phyloP scores from a whole-genome alignment of 179 eudicot genomes.

The Heliamphora pulchella region DNA sequence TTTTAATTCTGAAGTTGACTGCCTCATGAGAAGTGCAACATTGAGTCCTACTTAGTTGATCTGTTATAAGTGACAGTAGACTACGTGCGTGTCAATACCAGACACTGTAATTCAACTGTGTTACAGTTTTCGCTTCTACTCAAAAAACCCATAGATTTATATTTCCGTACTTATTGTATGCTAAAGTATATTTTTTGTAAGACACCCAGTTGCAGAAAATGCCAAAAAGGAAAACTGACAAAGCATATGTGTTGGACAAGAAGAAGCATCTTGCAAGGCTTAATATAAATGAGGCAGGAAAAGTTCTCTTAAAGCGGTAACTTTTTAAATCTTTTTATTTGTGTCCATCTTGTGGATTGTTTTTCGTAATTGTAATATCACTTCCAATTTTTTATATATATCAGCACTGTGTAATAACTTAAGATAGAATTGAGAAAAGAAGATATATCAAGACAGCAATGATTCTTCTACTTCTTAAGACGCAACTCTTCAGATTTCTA shows the following conservation, averaged over 20 bases:
- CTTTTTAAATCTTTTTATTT: not conserved
- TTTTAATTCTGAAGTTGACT: too few species aligned
- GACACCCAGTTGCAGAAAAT: constrained; percentile 98
- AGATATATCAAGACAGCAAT: too few species aligned
- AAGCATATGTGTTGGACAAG: constrained; percentile 83
- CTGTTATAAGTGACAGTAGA: not conserved
- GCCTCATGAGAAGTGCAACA: too few species aligned
- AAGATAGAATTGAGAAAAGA: too few species aligned
- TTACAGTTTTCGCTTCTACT: not conserved
- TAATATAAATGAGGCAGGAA: constrained; percentile 73
- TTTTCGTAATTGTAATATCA: not conserved
- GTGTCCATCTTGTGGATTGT: not conserved
- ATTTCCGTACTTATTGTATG: constrained; percentile 8
- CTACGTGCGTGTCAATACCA: not conserved
- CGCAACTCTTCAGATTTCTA: not conserved
- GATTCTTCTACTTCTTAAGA: too few species aligned
- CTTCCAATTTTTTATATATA: not conserved
- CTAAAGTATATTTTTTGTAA: constrained; percentile 49
- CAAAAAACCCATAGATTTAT: not conserved
- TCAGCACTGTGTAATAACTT: not conserved
- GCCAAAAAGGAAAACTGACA: constrained; percentile 97
- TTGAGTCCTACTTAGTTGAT: not conserved
- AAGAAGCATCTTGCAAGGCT: constrained; percentile 87
- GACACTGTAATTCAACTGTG: not conserved
- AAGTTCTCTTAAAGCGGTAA: constrained; percentile 77